Base-by-base conservation (phyloP, 139 green algal genomes). In the Klebsormidium nitens region DNA sequence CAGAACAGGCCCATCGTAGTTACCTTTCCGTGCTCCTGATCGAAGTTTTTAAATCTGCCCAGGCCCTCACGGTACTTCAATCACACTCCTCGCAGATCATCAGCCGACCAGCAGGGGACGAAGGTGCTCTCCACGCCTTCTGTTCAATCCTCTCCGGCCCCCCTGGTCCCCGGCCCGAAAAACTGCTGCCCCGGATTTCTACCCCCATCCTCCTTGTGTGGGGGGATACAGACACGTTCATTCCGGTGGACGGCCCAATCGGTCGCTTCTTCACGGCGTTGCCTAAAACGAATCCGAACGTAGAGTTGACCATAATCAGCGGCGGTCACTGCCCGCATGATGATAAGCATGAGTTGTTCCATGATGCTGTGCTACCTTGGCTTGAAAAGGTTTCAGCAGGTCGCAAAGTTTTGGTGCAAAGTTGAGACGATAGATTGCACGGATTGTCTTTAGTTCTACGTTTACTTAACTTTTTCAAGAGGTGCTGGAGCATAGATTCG, bases 221-320 rank as follows among this genome's bases (percentile, higher is more conserved):
- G 92, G 92, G 92, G 0, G 78, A 87, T 35, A 58, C 70, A 4
- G 92, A 97, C 83, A 70, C 71, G 17, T 87, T 97, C 58, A 97
- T 90, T 0, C 92, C 92, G 0, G 36, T 82, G 1, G 87, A 97
- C 65, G 90, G 90, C 11, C 92, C 92, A 1, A 82, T 96, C 6
- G 91, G 90, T 1, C 70, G 82, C n/a, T 95, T 82, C 72, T 93
- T 95, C 36, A 23, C 79, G 55, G 56, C 37, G 0, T 73, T 95
- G 58, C 74, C 74, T 2, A 36, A 74, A 5, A 6, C 38, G 1
- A 61, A 36, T 2, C 62, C 69, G 23, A 28, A 44, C 37, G 29
- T 83, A 5, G 59, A 55, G 4, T 28, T 61, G 28, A 55, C 32
- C 0, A 89, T 95, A 8, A 23, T 28, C 52, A 47, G 73, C 0